Evolutionary conservation across 345 rosid genomes (phyloP), one percentile per base, ranked within the genome.

Genomic region (Trapa incisa): DNA sequence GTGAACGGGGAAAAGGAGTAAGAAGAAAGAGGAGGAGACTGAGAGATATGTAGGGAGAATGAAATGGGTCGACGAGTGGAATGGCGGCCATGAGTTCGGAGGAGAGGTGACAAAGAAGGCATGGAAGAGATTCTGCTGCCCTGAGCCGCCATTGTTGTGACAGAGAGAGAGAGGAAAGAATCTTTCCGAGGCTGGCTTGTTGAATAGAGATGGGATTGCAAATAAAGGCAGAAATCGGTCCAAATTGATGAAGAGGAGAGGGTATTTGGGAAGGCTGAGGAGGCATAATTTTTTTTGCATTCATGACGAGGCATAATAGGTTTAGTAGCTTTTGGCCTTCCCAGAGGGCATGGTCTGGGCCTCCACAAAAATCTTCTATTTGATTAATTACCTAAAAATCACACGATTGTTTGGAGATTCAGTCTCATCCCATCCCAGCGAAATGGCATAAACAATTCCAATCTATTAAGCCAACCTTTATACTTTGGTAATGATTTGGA

Each of bases 1-100:
- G 91, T 86, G 71, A 88, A 88, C 37, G 71, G 6, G 2, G 67
- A 22, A 13, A 42, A 47, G 58, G 60, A n/a, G n/a, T 50, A 6
- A n/a, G 58, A 16, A 50, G 61, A 56, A 5, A 22, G 43, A 79
- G 75, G 64, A 76, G 77, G 45, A 72, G 29, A 22, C 29, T 22
- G 29, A 22, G 73, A 0, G 79, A 60, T 47, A 75, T 16, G 52
- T 57, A 76, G 75, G 57, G 71, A 45, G 43, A 61, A 47, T 10
- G 45, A 52, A n/a, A n/a, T 36, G 60, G 43, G 10, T 16, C 47
- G 48, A 16, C 60, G 67, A 13, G 11, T 38, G 22, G 47, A 29
- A 9, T 11, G 48, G 70, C n/a, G 10, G 60, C 33, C 6, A 47
- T 41, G 48, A 45, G 47, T 33, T 0, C 56, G 69, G 43, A 57